A percentile compares a stretch with the other conserved stretches of the same genome.
Conservation (phyloP, 1,284 basidiomycete species). For the Rhodotorula sp. region DNA sequence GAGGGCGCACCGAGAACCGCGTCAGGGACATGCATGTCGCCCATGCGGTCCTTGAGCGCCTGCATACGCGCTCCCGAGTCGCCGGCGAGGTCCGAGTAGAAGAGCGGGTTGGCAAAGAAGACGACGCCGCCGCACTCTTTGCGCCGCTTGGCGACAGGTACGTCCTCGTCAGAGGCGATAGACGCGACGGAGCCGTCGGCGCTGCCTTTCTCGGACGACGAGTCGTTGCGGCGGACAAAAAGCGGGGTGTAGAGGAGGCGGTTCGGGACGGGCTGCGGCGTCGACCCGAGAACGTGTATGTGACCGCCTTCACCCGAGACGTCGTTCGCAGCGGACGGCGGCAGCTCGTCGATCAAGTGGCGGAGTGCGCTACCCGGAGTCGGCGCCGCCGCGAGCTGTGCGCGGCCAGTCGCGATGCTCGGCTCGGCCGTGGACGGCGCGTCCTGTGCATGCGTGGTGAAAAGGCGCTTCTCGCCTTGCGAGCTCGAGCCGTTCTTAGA, state of each 20-base stretch:
- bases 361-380: constrained; percentile 1
- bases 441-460: neutral
- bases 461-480: constrained; percentile 4
- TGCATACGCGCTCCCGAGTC: constrained; percentile 17
- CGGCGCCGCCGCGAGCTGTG: neutral
- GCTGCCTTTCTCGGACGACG: neutral
- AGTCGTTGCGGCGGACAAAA: constrained; percentile 12
- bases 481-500: constrained; percentile 21
- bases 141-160: neutral
- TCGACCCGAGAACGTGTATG: constrained; percentile 11
- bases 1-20: constrained; percentile 9
- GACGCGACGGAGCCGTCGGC: neutral
- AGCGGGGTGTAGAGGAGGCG: constrained; percentile 27
- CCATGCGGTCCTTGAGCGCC: neutral
- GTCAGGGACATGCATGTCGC: neutral
- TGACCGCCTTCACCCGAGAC: neutral
- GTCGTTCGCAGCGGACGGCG: neutral
- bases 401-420: too few relatives aligned
- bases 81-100: constrained; percentile 38
- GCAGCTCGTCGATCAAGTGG: constrained; percentile 10
- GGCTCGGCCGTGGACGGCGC: too few relatives aligned
- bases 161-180: neutral
- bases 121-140: constrained; percentile 29
- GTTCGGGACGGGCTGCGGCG: neutral
- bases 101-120: constrained; percentile 31